Evolutionary conservation across 129 eudicot species (phyloP), one percentile per base, ranked within the genome.

Genomic region (Ambrosia trifida): DNA sequence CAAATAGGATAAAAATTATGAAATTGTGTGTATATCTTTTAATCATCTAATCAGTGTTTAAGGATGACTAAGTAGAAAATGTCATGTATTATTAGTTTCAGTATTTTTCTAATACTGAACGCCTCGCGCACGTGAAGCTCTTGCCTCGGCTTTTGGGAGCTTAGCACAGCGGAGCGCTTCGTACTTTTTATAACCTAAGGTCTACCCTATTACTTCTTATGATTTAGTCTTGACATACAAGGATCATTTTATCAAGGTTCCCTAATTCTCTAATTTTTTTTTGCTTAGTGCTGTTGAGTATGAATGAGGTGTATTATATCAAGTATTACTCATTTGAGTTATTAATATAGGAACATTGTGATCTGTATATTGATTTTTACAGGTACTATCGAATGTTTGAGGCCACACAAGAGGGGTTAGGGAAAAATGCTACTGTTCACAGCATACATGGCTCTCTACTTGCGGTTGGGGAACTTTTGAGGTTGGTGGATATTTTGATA

Each of bases 321-420:
- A 49, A 74, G 56, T 31, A 44, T 65, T 28, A 28, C 40, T 20
- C 19, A 32, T 64, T 46, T 40, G 19, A 32, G 44, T 43, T 36
- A 49, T 81, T 57, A 41, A 33, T 72, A 31, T 66, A 35, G 76
- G 57, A 18, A 33, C 17, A 57, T 72, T 51, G 65, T 44, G 47
- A 74, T 66, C 14, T 33, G 61, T 46, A 45, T 63, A 70, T 31
- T 65, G 56, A 43, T 77, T 49, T 66, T 77, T 59, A 66, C 80
- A 93, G 98, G 98, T 93, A 93, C 77, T 93, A 93, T 69, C 96
- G 96, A 35, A 93, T 93, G 98, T 93, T 93, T 85, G 98, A 93
- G 90, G 98, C 96, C 51, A 85, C 98, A 68, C 98, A 93, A 78
- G 96, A 93, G 65, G 98, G 98, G 44, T 72, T 93, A 87, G 96